These are phyloP conservation scores for Salix purpurea DNA, from an alignment of 345 rosid species.

Conservation along the genomic window DNA sequence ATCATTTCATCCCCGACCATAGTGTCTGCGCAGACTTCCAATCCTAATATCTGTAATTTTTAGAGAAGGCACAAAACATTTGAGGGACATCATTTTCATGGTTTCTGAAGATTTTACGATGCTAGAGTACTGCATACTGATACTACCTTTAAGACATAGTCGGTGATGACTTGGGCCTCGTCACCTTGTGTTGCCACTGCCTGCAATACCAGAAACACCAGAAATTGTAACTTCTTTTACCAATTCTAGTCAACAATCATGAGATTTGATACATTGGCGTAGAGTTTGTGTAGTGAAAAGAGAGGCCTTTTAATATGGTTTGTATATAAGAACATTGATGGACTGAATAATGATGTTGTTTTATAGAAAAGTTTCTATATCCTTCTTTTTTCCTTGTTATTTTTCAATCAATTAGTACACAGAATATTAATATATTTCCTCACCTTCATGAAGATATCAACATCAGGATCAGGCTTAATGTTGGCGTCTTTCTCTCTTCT, in stretches of 20 bases:
- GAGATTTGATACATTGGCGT: neutral
- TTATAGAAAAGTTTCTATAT: no score
- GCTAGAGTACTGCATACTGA: neutral
- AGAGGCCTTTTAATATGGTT: no score
- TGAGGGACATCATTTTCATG: neutral
- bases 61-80: neutral
- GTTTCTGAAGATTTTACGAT: neutral
- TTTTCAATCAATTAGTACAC: no score
- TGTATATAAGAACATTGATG: no score
- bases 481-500: conserved; percentile 79
- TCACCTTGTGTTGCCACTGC: conserved; percentile 47
- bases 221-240: neutral
- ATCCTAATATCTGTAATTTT: conserved; percentile 55
- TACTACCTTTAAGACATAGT: conserved; percentile 68
- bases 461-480: conserved; percentile 74
- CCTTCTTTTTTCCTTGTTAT: no score
- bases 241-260: no score
- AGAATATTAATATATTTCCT: neutral
- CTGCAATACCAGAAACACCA: conserved; percentile 22
- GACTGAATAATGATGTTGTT: no score
- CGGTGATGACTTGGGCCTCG: conserved; percentile 66
- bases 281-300: no score
- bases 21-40: conserved; percentile 66
- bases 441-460: conserved; percentile 85
- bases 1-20: conserved; percentile 68